Evolutionary conservation across 306 rosid species (phyloP), one percentile per base, ranked within the genome.

Genomic region (Begonia masoniana): DNA sequence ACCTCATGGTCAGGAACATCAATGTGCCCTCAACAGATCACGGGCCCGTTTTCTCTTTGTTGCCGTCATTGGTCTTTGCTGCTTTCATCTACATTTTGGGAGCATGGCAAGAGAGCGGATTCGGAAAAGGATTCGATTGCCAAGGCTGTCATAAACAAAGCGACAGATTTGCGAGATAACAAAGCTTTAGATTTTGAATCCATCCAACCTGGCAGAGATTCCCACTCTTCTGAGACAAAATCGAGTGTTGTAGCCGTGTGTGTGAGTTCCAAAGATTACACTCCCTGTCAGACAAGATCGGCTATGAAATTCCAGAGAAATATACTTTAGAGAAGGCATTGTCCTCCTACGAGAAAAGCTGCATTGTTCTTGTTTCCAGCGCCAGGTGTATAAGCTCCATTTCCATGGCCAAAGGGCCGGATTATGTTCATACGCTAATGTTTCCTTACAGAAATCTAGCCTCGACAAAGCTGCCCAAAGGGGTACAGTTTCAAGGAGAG

Each of bases 271-370:
- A 58, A 60, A 24, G 99, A 92, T 76, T 86, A 92, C 62, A 92
- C 99, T n/a, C 99, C 99, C 63, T 92, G 99, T 74, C 99, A 92
- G 86, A 61, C 99, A 92, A 74, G 96, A 86, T 65, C 80, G 83
- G 99, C 99, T 43, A 91, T 92, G 99, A 70, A 24, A 47, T 92
- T 86, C 78, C 88, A 96, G 0, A 92, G 99, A 52, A 79, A 86
- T 73, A 92, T 92, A 83, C 62, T 92, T 86, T 72, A 78, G 99
- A 73, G 99, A 69, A 83, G 99, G 57, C 99, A 92, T 72, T 92
- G 99, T 57, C 99, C 99, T 12, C 58, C 89, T 26, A 72, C 58
- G 77, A 7, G 96, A 92, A 67, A 86, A 92, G 71, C 52, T 92
- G 68, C 86, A 16, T 52, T 92, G 99, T n/a, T 72, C 99, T 92